Conservation (phyloP, 768 basidiomycete genomes). For the Steccherinum ochraceum region DNA sequence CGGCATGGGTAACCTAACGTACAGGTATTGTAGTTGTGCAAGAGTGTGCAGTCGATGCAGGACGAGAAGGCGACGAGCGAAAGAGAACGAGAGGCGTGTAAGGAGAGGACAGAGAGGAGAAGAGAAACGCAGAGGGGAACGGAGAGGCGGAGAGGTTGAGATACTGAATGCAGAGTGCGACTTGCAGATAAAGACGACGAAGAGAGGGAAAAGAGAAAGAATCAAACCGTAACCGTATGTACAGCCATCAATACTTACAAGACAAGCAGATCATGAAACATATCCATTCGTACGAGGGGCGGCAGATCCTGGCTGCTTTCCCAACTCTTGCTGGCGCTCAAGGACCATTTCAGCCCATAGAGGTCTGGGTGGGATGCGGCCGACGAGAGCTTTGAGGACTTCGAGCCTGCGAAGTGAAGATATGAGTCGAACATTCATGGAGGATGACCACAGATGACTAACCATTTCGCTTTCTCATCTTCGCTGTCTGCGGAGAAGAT, state of each 20-base stretch:
- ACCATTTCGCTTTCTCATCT: conserved; percentile 86
- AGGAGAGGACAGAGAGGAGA: not conserved
- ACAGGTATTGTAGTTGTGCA: not conserved
- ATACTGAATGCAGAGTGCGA: too few relatives aligned
- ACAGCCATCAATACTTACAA: not conserved
- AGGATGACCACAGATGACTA: conserved; percentile 23
- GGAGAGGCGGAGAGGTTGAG: too few relatives aligned
- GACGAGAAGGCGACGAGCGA: not conserved
- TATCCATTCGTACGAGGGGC: not conserved
- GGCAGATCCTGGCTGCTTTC: conserved; percentile 10
- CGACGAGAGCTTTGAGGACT: conserved; percentile 76
- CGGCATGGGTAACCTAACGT: not conserved
- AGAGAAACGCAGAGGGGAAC: not conserved
- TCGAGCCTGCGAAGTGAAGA: conserved; percentile 62
- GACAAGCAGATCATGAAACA: not conserved
- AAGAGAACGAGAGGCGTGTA: not conserved
- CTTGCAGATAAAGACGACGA: not conserved
- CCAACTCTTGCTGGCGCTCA: conserved; percentile 62
- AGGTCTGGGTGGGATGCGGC: conserved; percentile 86
- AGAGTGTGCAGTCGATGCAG: not conserved
- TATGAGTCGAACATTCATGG: not conserved
- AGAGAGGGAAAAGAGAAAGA: not conserved
- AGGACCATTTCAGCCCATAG: conserved; percentile 90
- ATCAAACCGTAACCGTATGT: not conserved
- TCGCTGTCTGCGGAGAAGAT: conserved; percentile 89